Evolutionary conservation across 2,329 filamentous ascomycete genomes (phyloP), one percentile per base, ranked within the genome.

Genomic region (Botrytis porri): DNA sequence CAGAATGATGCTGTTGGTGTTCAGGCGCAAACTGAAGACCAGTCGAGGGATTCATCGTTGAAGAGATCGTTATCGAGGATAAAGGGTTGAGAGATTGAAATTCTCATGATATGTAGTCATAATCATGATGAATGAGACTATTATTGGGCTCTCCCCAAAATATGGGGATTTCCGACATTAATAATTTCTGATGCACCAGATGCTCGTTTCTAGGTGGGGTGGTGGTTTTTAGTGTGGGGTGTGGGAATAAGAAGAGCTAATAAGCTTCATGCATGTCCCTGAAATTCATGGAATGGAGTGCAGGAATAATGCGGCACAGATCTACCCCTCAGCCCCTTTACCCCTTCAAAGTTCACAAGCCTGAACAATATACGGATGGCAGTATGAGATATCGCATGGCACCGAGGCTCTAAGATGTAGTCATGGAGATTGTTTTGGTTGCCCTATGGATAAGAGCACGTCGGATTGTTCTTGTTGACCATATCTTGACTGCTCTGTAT

Each of bases 161-260:
- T 39, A 66, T 66, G 64, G 64, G 45, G n/a, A 66, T 54, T 51
- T 3, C 35, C 32, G 45, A 18, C 39, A 54, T 66, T 29, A 64
- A 45, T 64, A 22, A 45, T 29, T 41, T 45, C 39, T 64, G n/a
- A n/a, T 64, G 20, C 35, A 39, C 14, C 39, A 45, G n/a, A n/a
- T 64, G 20, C 35, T 61, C 14, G 25, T 54, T n/a, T 54, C 5
- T 51, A 16, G 35, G 22, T 61, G 10, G 60, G 39, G 18, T n/a
- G 32, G 25, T n/a, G 14, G 0, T 29, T 25, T 51, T 66, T 37
- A 16, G 45, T 66, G 64, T 66, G 64, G 45, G 45, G 64, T 48
- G 64, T 66, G 64, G 14, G 64, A 66, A 37, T 66, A 37, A 37
- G 29, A 64, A 64, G 61, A 45, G n/a, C 61, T 32, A 45, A 64